Base-by-base conservation (phyloP, 2,329 filamentous ascomycete genomes). In the Aspergillus eucalypticola region DNA sequence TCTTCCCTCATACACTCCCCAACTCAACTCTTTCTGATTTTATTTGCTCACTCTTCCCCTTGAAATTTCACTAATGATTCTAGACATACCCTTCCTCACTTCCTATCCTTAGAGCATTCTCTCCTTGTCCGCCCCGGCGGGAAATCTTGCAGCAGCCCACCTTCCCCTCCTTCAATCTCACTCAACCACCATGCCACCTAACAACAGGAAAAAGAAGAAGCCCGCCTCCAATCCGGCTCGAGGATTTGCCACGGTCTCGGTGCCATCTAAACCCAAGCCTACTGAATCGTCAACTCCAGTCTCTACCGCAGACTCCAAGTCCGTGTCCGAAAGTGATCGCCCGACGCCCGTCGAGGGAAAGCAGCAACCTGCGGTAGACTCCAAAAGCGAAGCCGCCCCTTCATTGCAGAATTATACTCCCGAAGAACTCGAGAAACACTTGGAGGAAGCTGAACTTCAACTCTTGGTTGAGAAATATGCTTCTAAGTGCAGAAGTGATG, bases 171-270 rank as follows among this genome's bases (percentile, higher is more conserved):
- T 35, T 35, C 32, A 11, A 23, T 54, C 44, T 21, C 48, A 52
- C 25, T 27, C 2, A 27, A 27, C 32, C 56, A 51, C 38, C 52
- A 94, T 94, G 90, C 89, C 90, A 41, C 73, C 78, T 13, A 81
- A 82, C 63, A 90, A 91, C 63, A 90, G 91, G 78, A 96, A 96
- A 80, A 96, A 97, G 81, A 96, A 92, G 83, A 98, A 97, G 84
- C 84, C 90, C 58, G 86, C 86, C 25, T 86, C 89, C 32, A 98
- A 97, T 76, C 91, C 93, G 61, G 92, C 92, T 41, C 85, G 95
- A 75, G 95, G 93, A 17, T 96, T 97, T 79, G 92, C 94, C 65
- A 99, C 95, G 5, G 96, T 91, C 11, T 98, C 94, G 1, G 85
- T 96, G 61, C 91, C 92, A 46, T 96, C 92, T 23, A 96, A 93